Percentiles rank a stretch among this genome's conserved stretches.
These are phyloP conservation scores for Wickerhamiella spandovensis DNA, from an alignment of 805 yeast species.

Conservation along the genomic window DNA sequence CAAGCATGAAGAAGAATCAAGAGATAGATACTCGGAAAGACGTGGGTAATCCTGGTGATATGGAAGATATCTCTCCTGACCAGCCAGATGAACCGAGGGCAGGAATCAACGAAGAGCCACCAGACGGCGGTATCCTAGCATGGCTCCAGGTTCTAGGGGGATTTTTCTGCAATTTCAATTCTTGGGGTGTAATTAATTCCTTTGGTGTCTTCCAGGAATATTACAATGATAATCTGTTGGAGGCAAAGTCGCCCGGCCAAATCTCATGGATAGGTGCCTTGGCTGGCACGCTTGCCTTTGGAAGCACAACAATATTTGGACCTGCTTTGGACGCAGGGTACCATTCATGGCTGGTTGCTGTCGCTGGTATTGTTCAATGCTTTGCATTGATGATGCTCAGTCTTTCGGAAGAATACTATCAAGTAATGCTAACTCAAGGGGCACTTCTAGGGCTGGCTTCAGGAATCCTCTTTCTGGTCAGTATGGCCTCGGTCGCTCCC, in stretches of 20 bases:
- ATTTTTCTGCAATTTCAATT: constrained; percentile 14
- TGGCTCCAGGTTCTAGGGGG: constrained; percentile 20
- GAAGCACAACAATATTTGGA: constrained; percentile 20
- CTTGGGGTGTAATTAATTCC: constrained; percentile 19
- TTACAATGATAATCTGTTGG: constrained; percentile 8
- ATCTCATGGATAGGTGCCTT: constrained; percentile 18
- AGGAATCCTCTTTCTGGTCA: constrained; percentile 31
- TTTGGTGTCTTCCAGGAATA: constrained; percentile 19
- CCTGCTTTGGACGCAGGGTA: constrained; percentile 21
- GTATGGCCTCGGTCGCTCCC: constrained; percentile 33
- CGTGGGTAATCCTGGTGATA: too few species aligned
- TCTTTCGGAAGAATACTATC: constrained; percentile 31
- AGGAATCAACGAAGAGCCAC: constrained; percentile 14
- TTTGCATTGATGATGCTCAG: constrained; percentile 23
- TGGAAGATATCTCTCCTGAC: too few species aligned
- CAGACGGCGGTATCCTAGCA: constrained; percentile 18
- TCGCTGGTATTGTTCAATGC: constrained; percentile 17
- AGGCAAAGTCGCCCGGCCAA: constrained; percentile 7
- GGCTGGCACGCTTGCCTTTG: constrained; percentile 10
- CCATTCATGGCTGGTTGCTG: constrained; percentile 15
- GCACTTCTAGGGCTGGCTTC: constrained; percentile 34
- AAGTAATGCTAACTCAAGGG: constrained; percentile 41
- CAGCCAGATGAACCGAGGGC: too few species aligned
- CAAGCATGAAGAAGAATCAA: too few species aligned
- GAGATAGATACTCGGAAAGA: too few species aligned